A percentile compares a stretch with the other conserved stretches of the same genome.
phyloP scores from a whole-genome alignment of 129 eudicot genomes.

The Flaveria ramosissima region DNA sequence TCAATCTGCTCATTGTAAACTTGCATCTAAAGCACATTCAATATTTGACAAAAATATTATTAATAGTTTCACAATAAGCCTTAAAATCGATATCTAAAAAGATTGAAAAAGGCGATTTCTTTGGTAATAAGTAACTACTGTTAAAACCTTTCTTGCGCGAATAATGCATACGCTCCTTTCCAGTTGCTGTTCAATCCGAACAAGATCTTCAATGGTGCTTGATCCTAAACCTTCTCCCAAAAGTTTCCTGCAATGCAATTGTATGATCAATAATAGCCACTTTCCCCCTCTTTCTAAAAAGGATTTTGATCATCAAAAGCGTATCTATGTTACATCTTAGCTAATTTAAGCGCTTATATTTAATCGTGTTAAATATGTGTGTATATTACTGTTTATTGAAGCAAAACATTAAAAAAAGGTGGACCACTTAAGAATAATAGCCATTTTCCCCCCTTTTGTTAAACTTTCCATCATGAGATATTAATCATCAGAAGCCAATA shows the following conservation, averaged over 20 bases:
- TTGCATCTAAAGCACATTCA: conserved; percentile 55
- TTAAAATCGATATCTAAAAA: neutral
- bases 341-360: no score
- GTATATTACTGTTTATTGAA: no score
- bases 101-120: neutral
- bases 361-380: no score
- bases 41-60: neutral
- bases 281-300: neutral
- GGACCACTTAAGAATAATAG: no score
- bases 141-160: conserved; percentile 76
- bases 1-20: conserved; percentile 73
- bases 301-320: neutral
- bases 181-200: conserved; percentile 70
- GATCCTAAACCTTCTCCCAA: conserved; percentile 78
- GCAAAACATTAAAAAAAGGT: no score
- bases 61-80: conserved; percentile 4
- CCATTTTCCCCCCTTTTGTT: no score
- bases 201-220: conserved; percentile 74
- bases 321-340: no score
- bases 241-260: conserved; percentile 50
- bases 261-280: neutral
- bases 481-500: no score
- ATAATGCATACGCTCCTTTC: conserved; percentile 64
- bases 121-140: neutral
- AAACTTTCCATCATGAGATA: neutral